phyloP scores from a whole-genome alignment of 164 flowering plant genomes.

The Liriodendron chinense region DNA sequence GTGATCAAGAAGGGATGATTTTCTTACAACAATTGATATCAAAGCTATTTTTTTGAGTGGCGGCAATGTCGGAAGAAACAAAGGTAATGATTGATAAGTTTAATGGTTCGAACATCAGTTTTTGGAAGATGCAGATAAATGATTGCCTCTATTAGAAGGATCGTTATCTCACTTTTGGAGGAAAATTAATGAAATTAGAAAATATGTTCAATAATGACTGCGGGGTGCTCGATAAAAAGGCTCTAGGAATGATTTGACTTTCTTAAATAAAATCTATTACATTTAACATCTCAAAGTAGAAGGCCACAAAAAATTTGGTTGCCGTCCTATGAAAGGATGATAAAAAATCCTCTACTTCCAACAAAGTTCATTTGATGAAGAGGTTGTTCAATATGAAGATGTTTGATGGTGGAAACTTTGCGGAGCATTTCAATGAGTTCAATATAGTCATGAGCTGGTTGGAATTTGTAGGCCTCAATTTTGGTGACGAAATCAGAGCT shows the following conservation, averaged over 20 bases:
- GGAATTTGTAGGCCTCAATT: not conserved
- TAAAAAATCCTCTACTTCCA: not conserved
- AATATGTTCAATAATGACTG: not conserved
- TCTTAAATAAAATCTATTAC: not conserved
- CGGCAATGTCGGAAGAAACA: not conserved
- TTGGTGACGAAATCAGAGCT: slow-evolving; percentile 1
- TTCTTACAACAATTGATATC: too few relatives aligned
- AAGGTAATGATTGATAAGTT: not conserved
- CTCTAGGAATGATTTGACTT: not conserved
- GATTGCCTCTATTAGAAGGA: not conserved
- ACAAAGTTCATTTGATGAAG: not conserved
- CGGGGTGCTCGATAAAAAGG: not conserved
- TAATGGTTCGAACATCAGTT: not conserved
- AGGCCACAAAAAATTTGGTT: not conserved
- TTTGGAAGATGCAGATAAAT: not conserved
- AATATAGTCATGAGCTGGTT: not conserved
- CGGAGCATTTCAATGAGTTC: not conserved
- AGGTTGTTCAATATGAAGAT: slow-evolving; percentile 1
- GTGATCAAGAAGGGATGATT: too few relatives aligned
- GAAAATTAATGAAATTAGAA: not conserved
- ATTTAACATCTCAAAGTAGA: not conserved
- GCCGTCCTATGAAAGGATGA: not conserved
- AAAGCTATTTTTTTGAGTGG: not conserved
- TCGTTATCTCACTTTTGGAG: not conserved
- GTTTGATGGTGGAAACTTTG: not conserved